Base-by-base conservation (phyloP, 345 rosid species). In the Lepidium africanum region DNA sequence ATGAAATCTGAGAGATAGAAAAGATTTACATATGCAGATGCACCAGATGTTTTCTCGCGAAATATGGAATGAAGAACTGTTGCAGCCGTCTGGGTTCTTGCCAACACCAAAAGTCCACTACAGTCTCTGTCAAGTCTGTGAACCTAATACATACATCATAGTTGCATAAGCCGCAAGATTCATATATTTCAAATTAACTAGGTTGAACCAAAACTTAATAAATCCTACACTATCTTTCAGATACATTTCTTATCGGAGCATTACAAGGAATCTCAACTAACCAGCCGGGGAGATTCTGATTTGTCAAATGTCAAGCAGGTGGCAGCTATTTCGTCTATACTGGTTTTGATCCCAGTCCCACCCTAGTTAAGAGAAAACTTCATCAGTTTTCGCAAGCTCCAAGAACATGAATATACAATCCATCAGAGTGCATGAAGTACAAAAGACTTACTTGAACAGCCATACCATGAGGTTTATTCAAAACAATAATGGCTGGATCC, bases 41-140 rank as follows among this genome's bases (percentile, higher is more conserved):
- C 96, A 70, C 85, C 81, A 67, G 77, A 68, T 60, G 97, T 91
- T 86, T 91, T 91, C 81, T 87, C 95, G 6, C 94, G 85, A 80
- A 93, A 93, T 58, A 93, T 72, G 23, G 96, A 82, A 81, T 93
- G 97, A 77, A 93, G 78, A 72, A 84, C 77, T 45, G 91, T 75
- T 4, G 95, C 80, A 77, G 92, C 87, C 8, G 77, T 78, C 68
- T 86, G 92, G 35, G 96, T 91, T 83, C 97, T 87, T 50, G 88
- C 99, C 95, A 93, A 83, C 71, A 93, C 92, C 87, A 93, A 79
- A 69, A 93, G 80, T 52, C 99, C 99, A 72, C 96, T 88, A 71
- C 96, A 76, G 78, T 91, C 99, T 83, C 84, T 79, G 79, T 93
- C 97, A 47, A 93, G 94, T 72, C 97, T 87, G 74, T 93, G 99